These are phyloP conservation scores for Coriolopsis trogii DNA, from an alignment of 1,284 basidiomycete genomes.

Conservation along the genomic window DNA sequence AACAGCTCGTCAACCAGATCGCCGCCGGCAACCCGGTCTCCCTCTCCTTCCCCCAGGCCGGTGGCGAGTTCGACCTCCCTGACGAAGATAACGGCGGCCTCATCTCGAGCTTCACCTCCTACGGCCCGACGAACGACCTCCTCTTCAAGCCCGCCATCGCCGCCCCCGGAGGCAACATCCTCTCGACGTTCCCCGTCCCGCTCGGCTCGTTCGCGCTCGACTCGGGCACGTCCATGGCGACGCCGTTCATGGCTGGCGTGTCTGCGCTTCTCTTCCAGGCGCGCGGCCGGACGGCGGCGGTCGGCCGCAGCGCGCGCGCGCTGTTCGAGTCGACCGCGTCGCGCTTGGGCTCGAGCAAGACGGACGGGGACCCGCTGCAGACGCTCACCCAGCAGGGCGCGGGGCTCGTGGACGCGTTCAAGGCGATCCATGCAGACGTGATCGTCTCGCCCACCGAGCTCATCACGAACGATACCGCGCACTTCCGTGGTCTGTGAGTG, in stretches of 20 bases:
- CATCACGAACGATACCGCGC: conserved; percentile 70
- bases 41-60: conserved; percentile 47
- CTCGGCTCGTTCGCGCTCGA: conserved; percentile 46
- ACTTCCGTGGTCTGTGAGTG: conserved; percentile 51
- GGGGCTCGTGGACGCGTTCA: conserved; percentile 66
- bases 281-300: conserved; percentile 47
- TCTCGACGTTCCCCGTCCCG: conserved; percentile 56
- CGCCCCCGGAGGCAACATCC: conserved; percentile 57
- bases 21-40: conserved; percentile 41
- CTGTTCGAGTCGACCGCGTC: conserved; percentile 65
- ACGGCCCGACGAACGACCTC: conserved; percentile 57
- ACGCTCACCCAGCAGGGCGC: conserved; percentile 68
- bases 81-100: conserved; percentile 47
- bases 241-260: conserved; percentile 63
- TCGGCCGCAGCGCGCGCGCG: conserved; percentile 45
- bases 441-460: conserved; percentile 61
- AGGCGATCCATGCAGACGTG: conserved; percentile 60
- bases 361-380: conserved; percentile 53
- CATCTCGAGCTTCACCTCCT: conserved; percentile 49
- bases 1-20: conserved; percentile 44
- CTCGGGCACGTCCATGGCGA: conserved; percentile 49
- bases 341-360: conserved; percentile 47
- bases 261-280: conserved; percentile 64
- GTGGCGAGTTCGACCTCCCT: conserved; percentile 30
- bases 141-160: conserved; percentile 50